Conservation (phyloP, 192 early-diverging fungal genomes). For the Backusella sp. region DNA sequence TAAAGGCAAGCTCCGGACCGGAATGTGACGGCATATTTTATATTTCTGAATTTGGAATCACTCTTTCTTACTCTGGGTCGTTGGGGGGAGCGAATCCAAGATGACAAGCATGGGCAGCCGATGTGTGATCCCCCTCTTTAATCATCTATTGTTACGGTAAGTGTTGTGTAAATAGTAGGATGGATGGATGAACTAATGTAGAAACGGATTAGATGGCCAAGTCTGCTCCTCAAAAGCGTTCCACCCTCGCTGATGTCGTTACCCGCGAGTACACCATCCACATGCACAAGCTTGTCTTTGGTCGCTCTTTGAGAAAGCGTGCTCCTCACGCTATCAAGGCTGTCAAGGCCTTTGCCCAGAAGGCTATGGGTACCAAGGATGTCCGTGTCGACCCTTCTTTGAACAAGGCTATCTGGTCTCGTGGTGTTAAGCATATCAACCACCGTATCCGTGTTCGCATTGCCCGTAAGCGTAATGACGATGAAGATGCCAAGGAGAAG, state of each 20-base stretch:
- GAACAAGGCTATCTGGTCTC: constrained; percentile 94
- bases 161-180: not conserved
- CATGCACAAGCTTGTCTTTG: constrained; percentile 92
- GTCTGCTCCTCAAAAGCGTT: constrained; percentile 54
- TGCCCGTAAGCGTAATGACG: constrained; percentile 96
- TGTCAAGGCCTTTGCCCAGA: constrained; percentile 87
- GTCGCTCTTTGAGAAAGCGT: constrained; percentile 91
- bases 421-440: constrained; percentile 90
- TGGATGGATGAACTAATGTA: not conserved
- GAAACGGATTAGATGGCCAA: constrained; percentile 18
- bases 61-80: not conserved
- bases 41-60: not conserved
- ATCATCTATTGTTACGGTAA: not conserved
- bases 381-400: constrained; percentile 94
- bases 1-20: not conserved
- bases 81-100: not conserved
- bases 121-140: constrained; percentile 3
- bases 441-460: constrained; percentile 95
- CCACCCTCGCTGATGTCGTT: constrained; percentile 84
- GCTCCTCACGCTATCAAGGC: constrained; percentile 93
- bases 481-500: constrained; percentile 95
- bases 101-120: not conserved
- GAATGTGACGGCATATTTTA: constrained; percentile 1
- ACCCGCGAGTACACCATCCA: constrained; percentile 99
- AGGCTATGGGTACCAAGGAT: constrained; percentile 94